A percentile compares a stretch with the other conserved stretches of the same genome.
Conservation (phyloP, 2,329 filamentous ascomycete species). For the Thelonectria blattea region DNA sequence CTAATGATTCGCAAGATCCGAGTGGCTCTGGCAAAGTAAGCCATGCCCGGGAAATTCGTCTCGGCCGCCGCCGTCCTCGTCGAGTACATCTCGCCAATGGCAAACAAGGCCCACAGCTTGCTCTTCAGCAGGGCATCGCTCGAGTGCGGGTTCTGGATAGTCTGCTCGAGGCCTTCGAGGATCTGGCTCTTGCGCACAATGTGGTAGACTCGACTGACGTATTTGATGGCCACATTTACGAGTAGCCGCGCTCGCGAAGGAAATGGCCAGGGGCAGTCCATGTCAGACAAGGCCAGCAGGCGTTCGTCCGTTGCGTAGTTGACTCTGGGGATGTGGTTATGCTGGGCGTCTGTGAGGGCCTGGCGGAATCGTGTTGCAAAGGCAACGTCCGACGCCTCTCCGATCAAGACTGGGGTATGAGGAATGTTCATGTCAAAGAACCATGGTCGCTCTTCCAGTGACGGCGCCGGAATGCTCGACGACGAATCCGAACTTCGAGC, state of each 20-base stretch:
- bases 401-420: slow-evolving; percentile 44
- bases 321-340: slow-evolving; percentile 43
- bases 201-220: slow-evolving; percentile 49
- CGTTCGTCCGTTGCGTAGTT: slow-evolving; percentile 44
- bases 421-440: slow-evolving; percentile 44
- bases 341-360: slow-evolving; percentile 40
- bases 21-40: slow-evolving; percentile 50
- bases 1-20: slow-evolving; percentile 46
- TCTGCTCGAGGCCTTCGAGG: slow-evolving; percentile 45
- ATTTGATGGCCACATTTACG: slow-evolving; percentile 48
- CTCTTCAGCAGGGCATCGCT: slow-evolving; percentile 44
- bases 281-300: slow-evolving; percentile 37
- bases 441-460: slow-evolving; percentile 40
- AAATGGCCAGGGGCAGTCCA: slow-evolving; percentile 47
- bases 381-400: slow-evolving; percentile 45
- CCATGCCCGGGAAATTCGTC: slow-evolving; percentile 49
- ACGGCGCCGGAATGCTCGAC: slow-evolving; percentile 27
- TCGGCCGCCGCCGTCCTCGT: slow-evolving; percentile 44
- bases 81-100: slow-evolving; percentile 54
- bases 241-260: slow-evolving; percentile 39
- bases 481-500: slow-evolving; percentile 18
- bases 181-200: slow-evolving; percentile 48
- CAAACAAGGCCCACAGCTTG: slow-evolving; percentile 53
- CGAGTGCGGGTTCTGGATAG: slow-evolving; percentile 43
- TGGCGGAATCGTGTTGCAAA: slow-evolving; percentile 47